phyloP scores from a whole-genome alignment of 306 rosid genomes.

The Glycyrrhiza uralensis region DNA sequence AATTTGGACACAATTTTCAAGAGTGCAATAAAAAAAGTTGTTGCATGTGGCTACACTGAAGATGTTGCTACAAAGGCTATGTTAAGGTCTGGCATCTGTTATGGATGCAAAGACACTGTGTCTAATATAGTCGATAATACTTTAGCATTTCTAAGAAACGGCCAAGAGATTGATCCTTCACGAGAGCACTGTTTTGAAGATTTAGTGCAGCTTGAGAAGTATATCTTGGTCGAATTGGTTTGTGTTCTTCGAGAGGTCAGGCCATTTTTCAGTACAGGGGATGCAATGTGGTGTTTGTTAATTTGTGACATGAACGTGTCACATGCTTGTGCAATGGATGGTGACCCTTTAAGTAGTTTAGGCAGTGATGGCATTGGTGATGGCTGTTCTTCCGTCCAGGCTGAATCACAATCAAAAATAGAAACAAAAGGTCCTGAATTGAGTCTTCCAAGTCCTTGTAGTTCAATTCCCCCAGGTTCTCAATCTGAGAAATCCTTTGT shows the following conservation, averaged over 20 bases:
- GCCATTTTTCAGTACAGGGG: slow-evolving; percentile 86
- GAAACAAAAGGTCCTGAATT: slow-evolving; percentile 52
- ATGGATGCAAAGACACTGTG: slow-evolving; percentile 77
- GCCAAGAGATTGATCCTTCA: slow-evolving; percentile 75
- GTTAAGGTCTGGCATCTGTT: slow-evolving; percentile 78
- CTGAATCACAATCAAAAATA: slow-evolving; percentile 45
- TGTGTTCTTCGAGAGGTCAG: slow-evolving; percentile 87
- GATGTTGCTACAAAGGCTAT: slow-evolving; percentile 74
- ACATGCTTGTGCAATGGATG: slow-evolving; percentile 83
- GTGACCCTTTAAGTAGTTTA: slow-evolving; percentile 47
- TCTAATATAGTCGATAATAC: slow-evolving; percentile 80
- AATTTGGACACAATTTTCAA: slow-evolving; percentile 68
- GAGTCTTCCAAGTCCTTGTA: slow-evolving; percentile 53
- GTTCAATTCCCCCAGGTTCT: slow-evolving; percentile 39
- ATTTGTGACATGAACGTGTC: slow-evolving; percentile 84
- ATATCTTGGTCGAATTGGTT: slow-evolving; percentile 77
- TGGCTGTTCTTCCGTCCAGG: slow-evolving; percentile 38
- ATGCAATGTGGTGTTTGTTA: slow-evolving; percentile 95
- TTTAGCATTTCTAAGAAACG: slow-evolving; percentile 65
- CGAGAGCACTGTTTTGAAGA: slow-evolving; percentile 72
- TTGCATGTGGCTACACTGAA: slow-evolving; percentile 70
- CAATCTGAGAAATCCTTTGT: slow-evolving; percentile 43
- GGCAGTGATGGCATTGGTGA: slow-evolving; percentile 38
- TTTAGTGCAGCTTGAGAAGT: slow-evolving; percentile 81
- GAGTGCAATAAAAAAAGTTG: slow-evolving; percentile 69